Conservation (phyloP, 495 filamentous ascomycete genomes). For the Cladorrhinum samala region DNA sequence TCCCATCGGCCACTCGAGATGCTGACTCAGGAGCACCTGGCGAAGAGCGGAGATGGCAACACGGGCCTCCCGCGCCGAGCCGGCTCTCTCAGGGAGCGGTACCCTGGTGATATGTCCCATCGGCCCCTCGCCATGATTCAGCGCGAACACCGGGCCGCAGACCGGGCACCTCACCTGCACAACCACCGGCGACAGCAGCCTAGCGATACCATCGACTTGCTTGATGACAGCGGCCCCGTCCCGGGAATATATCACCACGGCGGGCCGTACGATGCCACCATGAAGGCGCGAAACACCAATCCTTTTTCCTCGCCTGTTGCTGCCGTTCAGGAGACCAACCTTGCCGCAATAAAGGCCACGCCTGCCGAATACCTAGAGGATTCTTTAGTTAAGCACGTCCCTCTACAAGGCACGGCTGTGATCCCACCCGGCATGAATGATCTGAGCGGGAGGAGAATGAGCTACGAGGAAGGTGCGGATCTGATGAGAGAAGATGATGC, state of each 20-base stretch:
- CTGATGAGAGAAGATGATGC: slow-evolving; percentile 66
- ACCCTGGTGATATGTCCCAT: slow-evolving; percentile 54
- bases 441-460: slow-evolving; percentile 58
- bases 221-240: slow-evolving; percentile 53
- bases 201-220: slow-evolving; percentile 73
- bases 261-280: slow-evolving; percentile 84
- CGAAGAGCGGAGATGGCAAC: slow-evolving; percentile 5
- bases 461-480: slow-evolving; percentile 82
- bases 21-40: slow-evolving; percentile 12
- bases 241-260: slow-evolving; percentile 76
- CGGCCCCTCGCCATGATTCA: slow-evolving; percentile 57
- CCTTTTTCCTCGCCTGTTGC: slow-evolving; percentile 63
- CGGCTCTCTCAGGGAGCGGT: slow-evolving; percentile 52
- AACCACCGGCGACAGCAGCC: slow-evolving; percentile 51
- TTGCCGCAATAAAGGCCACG: slow-evolving; percentile 75
- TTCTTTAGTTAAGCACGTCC: slow-evolving; percentile 65
- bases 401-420: slow-evolving; percentile 74
- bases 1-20: slow-evolving; percentile 16
- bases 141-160: slow-evolving; percentile 51
- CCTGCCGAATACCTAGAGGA: slow-evolving; percentile 75
- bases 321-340: slow-evolving; percentile 67
- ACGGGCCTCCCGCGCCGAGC: slow-evolving; percentile 28
- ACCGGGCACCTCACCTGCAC: slow-evolving; percentile 54
- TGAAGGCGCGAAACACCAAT: slow-evolving; percentile 62
- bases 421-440: slow-evolving; percentile 68